A percentile compares a stretch with the other conserved stretches of the same genome.
phyloP scores from a whole-genome alignment of 805 yeast species.

The Torulaspora franciscae region DNA sequence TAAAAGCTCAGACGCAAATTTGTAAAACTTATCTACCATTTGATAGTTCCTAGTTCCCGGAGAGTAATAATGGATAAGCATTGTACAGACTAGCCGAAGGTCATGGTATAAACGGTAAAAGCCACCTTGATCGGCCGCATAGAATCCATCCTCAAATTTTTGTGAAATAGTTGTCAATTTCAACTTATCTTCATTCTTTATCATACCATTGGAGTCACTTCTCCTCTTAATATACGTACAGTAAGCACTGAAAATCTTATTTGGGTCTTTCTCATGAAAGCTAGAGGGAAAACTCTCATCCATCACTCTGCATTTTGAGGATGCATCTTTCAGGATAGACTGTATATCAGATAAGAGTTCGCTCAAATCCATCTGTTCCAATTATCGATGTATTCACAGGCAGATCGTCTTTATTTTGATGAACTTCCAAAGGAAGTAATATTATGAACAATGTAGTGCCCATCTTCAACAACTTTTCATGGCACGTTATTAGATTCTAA shows the following conservation, averaged over 20 bases:
- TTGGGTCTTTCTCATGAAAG: constrained; percentile 45
- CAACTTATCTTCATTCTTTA: constrained; percentile 24
- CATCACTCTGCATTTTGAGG: constrained; percentile 31
- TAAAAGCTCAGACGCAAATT: constrained; percentile 55
- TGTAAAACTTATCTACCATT: constrained; percentile 57
- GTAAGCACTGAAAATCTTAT: constrained; percentile 42
- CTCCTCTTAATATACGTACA: constrained; percentile 34
- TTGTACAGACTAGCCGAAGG: constrained; percentile 50
- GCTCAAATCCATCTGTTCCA: constrained; percentile 5
- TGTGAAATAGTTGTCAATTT: constrained; percentile 40
- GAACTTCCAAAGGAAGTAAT: background rate
- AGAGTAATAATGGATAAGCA: constrained; percentile 44
- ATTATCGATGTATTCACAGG: background rate
- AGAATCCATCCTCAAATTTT: constrained; percentile 39
- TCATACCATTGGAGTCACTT: constrained; percentile 19
- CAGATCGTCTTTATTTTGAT: background rate
- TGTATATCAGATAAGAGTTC: constrained; percentile 18
- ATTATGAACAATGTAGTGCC: background rate
- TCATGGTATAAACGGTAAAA: constrained; percentile 64
- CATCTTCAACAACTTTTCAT: background rate
- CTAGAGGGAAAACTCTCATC: constrained; percentile 41
- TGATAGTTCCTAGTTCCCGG: constrained; percentile 48
- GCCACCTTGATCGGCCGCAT: constrained; percentile 35
- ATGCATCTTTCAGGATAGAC: constrained; percentile 26
- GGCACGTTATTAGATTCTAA: background rate